phyloP scores from a whole-genome alignment of 495 filamentous ascomycete genomes.

The Amorphotheca resinae region DNA sequence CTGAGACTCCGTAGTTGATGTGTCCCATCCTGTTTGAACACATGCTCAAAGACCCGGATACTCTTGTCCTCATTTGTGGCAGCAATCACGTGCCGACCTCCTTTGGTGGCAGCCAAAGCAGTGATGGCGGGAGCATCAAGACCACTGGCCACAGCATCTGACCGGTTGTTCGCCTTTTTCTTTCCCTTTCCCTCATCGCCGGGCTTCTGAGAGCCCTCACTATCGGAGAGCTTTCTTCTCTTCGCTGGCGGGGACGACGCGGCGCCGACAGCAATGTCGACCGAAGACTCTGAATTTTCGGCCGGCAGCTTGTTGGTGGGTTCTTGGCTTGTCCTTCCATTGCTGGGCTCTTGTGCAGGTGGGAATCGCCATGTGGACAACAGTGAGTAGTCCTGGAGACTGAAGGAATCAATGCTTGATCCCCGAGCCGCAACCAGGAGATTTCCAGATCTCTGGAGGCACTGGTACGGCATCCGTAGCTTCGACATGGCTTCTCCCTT shows the following conservation, averaged over 20 bases:
- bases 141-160: conserved; percentile 5
- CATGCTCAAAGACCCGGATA: conserved; percentile 65
- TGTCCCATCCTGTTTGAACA: conserved; percentile 34
- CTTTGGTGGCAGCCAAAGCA: conserved; percentile 41
- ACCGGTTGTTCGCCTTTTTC: conserved; percentile 12
- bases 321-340: neutral
- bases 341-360: neutral
- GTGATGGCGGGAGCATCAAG: conserved; percentile 38
- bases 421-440: conserved; percentile 31
- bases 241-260: conserved; percentile 13
- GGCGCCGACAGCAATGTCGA: neutral
- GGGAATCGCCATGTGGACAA: conserved; percentile 28
- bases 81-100: conserved; percentile 55
- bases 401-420: conserved; percentile 30
- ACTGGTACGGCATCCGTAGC: conserved; percentile 26
- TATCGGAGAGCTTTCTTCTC: conserved; percentile 13
- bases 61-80: conserved; percentile 84
- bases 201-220: neutral
- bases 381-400: conserved; percentile 20
- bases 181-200: conserved; percentile 5
- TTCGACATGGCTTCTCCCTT: neutral
- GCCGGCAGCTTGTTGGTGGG: neutral
- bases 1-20: conserved; percentile 47
- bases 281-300: conserved; percentile 2
- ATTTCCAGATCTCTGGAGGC: conserved; percentile 26